Percentiles rank a stretch among this genome's conserved stretches.
Conservation (phyloP, 2,329 filamentous ascomycete genomes). For the Aspergillus candidus region DNA sequence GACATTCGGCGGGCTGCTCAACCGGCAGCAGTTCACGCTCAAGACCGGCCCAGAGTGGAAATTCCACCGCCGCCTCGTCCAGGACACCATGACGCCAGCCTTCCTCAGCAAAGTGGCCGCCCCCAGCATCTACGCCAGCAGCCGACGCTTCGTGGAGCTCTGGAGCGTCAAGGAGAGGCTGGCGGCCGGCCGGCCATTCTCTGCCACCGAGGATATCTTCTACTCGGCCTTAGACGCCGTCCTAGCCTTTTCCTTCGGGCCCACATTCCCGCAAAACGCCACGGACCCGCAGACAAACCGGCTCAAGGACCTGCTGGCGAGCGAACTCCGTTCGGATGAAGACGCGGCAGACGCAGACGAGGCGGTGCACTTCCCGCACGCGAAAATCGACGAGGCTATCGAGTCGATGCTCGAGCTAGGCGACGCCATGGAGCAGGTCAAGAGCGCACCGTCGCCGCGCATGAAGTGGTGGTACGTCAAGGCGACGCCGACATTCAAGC, state of each 20-base stretch:
- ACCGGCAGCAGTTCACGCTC: no score
- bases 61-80: constrained; percentile 19
- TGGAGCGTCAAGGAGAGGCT: constrained; percentile 26
- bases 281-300: not conserved
- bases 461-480: no score
- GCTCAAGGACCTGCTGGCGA: not conserved
- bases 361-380: no score
- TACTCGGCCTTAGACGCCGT: constrained; percentile 35
- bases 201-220: constrained; percentile 29
- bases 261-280: not conserved
- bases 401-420: no score
- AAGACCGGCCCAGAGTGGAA: not conserved
- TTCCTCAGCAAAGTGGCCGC: constrained; percentile 15
- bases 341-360: no score
- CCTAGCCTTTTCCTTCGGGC: not conserved
- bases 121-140: not conserved
- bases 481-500: no score
- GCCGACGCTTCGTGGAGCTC: constrained; percentile 20
- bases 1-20: no score
- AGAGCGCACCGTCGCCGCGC: no score
- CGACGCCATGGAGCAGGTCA: no score
- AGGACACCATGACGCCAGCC: constrained; percentile 21
- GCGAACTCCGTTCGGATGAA: no score
- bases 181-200: constrained; percentile 28
- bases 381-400: no score